Percentiles rank a stretch among this genome's conserved stretches.
These are phyloP conservation scores for Colletotrichum karsti DNA, from an alignment of 2,329 filamentous ascomycete genomes.

Conservation along the genomic window DNA sequence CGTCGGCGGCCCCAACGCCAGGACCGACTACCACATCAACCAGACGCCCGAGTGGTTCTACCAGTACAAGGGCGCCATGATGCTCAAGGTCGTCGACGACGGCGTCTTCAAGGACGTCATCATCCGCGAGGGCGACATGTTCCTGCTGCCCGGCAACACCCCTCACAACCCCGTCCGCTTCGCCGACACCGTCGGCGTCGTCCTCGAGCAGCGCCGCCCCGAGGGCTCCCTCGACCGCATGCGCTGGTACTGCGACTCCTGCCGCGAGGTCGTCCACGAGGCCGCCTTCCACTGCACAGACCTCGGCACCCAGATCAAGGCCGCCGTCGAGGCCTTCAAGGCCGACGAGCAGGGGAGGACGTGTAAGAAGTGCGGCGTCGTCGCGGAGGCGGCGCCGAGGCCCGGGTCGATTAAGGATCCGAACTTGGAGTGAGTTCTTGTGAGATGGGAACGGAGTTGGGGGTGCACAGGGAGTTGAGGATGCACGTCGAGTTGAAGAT, in stretches of 20 bases:
- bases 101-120: constrained; percentile 81
- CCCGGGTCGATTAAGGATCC: constrained; percentile 67
- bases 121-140: constrained; percentile 94
- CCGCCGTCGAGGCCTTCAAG: constrained; percentile 85
- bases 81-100: constrained; percentile 87
- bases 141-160: constrained; percentile 91
- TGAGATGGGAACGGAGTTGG: background rate
- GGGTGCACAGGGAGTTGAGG: background rate
- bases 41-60: constrained; percentile 97
- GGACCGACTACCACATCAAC: constrained; percentile 99
- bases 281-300: constrained; percentile 88
- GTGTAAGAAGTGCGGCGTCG: constrained; percentile 78
- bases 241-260: constrained; percentile 88
- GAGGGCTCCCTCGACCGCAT: constrained; percentile 76
- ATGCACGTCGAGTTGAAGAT: too few species aligned
- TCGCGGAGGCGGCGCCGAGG: constrained; percentile 77
- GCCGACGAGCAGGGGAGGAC: constrained; percentile 71
- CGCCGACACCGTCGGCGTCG: constrained; percentile 90
- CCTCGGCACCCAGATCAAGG: constrained; percentile 93
- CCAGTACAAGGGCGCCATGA: constrained; percentile 92
- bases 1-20: constrained; percentile 93
- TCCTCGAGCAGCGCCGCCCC: constrained; percentile 86
- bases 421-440: constrained; percentile 51
- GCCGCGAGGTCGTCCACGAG: constrained; percentile 81
- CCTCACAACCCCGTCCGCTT: constrained; percentile 96